Base-by-base conservation (phyloP, 225 moss, liverwort and hornwort species). In the Marchantia polymorpha region DNA sequence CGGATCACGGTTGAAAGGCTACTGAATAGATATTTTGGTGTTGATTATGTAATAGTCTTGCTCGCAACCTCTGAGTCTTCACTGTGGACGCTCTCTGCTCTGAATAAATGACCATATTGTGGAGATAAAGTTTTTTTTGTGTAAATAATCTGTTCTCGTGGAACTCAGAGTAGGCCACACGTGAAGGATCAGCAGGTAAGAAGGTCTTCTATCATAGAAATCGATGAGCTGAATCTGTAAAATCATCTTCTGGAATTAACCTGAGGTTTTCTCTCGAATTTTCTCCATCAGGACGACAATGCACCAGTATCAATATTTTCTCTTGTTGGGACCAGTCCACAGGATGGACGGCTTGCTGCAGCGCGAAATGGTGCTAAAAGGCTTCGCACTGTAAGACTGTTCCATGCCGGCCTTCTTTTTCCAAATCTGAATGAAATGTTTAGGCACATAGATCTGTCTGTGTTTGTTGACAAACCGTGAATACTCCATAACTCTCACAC, bases 311-410 rank as follows among this genome's bases (percentile, higher is more conserved):
- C 96, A 50, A 92, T 96, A 64, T 96, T 96, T 73, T 91, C 96
- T 12, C 86, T 91, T 58, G 85, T 86, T 56, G 94, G 92, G 10
- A 86, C 90, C 73, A 94, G 85, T 77, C 74, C 84, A n/a, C 92
- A 94, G 81, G 94, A 96, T 46, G 88, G 87, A 76, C 91, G 92
- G 69, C 73, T 94, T 82, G 91, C 91, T 86, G 94, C 96, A 82
- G 96, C 94, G 78, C 91, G 96, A 22, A 96, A 96, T 89, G 96
- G 96, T 81, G 92, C 91, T 14, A 96, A 93, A 73, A 91, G 96
- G 29, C 96, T 96, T 60, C 94, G 96, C 60, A 88, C 89, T 81
- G 96, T 94, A 81, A 85, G 88, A 31, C 26, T 82, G 55, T 52
- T 72, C 54, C 60, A 11, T 73, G 22, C 52, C 14, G 13, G 47